Base-by-base conservation (phyloP, 2,329 filamentous ascomycete genomes). In the Xylaria sp. region DNA sequence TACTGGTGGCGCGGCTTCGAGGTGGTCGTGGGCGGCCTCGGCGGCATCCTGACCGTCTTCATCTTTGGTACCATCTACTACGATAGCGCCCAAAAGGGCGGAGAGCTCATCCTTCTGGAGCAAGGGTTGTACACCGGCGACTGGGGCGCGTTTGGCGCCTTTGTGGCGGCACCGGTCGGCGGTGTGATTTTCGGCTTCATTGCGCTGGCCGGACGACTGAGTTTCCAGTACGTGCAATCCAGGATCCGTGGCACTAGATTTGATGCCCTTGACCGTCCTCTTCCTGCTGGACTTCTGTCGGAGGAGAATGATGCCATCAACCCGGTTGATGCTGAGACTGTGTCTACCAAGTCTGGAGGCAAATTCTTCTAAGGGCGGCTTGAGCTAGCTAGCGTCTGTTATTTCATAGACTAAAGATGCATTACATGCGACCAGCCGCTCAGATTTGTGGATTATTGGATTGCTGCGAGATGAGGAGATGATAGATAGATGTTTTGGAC, bases 1-100 rank as follows among this genome's bases (percentile, higher is more conserved):
- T 92, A 92, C 81, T 94, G 88, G 84, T 93, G 92, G 90, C 88
- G 90, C 52, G 93, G 93, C 18, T 92, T 93, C 75, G 93, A 96
- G 80, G 92, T 95, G 34, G 88, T 96, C 18, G 86, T 91, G 37
- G 93, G 92, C 65, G 91, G 92, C 0, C 84, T 95, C 0, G 93
- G 93, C 10, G 93, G 93, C 20, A 89, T 96, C 63, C 80, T 96
- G 25, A 90, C 90, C 12, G 91, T 96, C 70, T 96, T 94, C 82
- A 85, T 95, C 75, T 96, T 94, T 73, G 93, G 93, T 4, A 84
- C 90, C 15, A 87, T 94, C 70, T 96, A 94, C 83, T 94, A 92
- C 77, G 91, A 90, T 56, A 86, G 89, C 76, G 89, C 88, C 1
- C 78, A 84, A 63, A 76, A 85, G 7, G 93, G 91, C 5, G 90